Conservation (phyloP, 2,329 filamentous ascomycete species). For the Metarhizium album region DNA sequence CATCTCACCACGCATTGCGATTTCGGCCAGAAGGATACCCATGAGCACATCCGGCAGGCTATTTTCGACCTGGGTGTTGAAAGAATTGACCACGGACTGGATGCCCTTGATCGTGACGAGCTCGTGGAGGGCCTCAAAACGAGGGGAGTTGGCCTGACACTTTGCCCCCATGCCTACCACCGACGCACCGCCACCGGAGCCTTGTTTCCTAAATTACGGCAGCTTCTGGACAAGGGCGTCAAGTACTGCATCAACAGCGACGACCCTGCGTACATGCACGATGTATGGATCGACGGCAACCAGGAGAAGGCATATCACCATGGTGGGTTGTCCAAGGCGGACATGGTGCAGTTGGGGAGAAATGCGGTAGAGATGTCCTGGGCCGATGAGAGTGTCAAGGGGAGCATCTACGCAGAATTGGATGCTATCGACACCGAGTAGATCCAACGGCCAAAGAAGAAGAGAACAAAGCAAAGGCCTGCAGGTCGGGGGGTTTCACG, state of each 20-base stretch:
- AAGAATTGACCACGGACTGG: constrained; percentile 65
- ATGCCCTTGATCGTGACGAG: constrained; percentile 44
- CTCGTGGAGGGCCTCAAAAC: constrained; percentile 46
- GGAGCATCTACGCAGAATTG: constrained; percentile 14
- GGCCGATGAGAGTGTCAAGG: constrained; percentile 29
- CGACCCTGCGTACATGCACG: constrained; percentile 54
- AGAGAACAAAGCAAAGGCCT: background rate
- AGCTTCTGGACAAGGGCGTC: constrained; percentile 50
- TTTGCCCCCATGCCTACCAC: constrained; percentile 44
- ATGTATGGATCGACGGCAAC: constrained; percentile 38
- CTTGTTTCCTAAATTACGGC: constrained; percentile 38
- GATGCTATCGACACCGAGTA: constrained; percentile 9
- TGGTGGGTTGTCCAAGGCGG: constrained; percentile 26
- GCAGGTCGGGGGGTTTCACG: too few relatives aligned
- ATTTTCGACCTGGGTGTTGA: constrained; percentile 48
- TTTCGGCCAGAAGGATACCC: constrained; percentile 36
- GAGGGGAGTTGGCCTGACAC: constrained; percentile 48
- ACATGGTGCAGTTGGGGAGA: constrained; percentile 30
- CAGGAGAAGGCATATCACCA: constrained; percentile 31
- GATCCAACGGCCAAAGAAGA: background rate
- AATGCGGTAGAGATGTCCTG: constrained; percentile 36
- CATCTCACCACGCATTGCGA: constrained; percentile 40
- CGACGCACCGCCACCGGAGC: constrained; percentile 18
- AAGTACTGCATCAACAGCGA: constrained; percentile 62
- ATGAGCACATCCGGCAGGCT: constrained; percentile 45